Conservation (phyloP, 371 early-diverging fungal genomes). For the Mucor sp. region DNA sequence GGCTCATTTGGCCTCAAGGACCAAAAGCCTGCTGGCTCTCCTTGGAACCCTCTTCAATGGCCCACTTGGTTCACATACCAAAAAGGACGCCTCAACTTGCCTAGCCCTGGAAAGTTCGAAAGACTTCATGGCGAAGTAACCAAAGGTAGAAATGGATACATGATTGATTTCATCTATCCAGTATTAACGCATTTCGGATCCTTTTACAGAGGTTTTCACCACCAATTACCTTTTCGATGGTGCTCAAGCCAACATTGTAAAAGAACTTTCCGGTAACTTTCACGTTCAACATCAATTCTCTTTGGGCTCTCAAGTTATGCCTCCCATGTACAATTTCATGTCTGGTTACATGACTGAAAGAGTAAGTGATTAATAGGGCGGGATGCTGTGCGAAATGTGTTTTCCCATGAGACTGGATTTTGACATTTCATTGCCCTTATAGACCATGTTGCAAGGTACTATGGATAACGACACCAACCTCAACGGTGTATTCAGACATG, state of each 20-base stretch:
- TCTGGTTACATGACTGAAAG: conserved; percentile 70
- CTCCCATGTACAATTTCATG: conserved; percentile 90
- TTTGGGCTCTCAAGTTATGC: conserved; percentile 82
- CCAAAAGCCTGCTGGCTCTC: conserved; percentile 43
- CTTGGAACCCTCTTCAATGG: conserved; percentile 66
- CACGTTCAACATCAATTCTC: conserved; percentile 92
- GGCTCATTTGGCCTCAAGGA: conserved; percentile 30
- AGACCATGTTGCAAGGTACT: conserved; percentile 83
- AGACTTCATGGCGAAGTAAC: conserved; percentile 78
- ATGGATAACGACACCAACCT: conserved; percentile 83
- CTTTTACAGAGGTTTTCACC: conserved; percentile 67
- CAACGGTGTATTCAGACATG: conserved; percentile 51
- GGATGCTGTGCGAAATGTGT: neutral
- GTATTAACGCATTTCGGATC: neutral
- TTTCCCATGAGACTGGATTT: neutral
- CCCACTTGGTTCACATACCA: conserved; percentile 62
- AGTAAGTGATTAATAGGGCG: conserved; percentile 20
- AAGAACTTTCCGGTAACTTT: conserved; percentile 89
- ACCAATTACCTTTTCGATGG: conserved; percentile 92
- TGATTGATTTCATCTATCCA: too few relatives aligned
- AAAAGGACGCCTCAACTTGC: conserved; percentile 68
- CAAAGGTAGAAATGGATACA: too few relatives aligned
- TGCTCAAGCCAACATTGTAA: conserved; percentile 90
- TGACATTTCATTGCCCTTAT: neutral
- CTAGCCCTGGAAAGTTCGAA: conserved; percentile 90